Percentiles rank a stretch among this genome's conserved stretches.
phyloP scores from a whole-genome alignment of 495 filamentous ascomycete genomes.

The Bacidia rubella region DNA sequence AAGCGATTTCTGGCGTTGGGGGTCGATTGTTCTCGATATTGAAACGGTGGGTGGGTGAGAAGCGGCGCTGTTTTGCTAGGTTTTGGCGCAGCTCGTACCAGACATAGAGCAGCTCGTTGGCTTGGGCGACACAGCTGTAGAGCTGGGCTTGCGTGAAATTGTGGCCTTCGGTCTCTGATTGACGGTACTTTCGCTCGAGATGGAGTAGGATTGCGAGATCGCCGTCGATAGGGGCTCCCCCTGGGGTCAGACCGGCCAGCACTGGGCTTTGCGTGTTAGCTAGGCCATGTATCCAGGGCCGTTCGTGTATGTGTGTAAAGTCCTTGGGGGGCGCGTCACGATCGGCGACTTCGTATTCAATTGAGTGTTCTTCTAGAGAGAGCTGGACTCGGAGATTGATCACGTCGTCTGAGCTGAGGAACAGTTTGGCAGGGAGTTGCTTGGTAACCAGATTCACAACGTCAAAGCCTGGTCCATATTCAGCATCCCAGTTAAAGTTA shows the following conservation, averaged over 20 bases:
- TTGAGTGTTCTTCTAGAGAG: constrained; percentile 43
- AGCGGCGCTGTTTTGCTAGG: not conserved
- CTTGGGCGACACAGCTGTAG: constrained; percentile 27
- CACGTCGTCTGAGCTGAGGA: constrained; percentile 37
- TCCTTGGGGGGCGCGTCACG: constrained; percentile 7
- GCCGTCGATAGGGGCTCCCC: constrained; percentile 31
- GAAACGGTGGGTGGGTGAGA: constrained; percentile 8
- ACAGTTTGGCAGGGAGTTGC: constrained; percentile 32
- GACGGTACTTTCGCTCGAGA: constrained; percentile 36
- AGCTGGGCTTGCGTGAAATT: constrained; percentile 22
- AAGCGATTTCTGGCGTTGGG: constrained; percentile 5
- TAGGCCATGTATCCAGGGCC: constrained; percentile 18
- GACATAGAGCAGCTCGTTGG: constrained; percentile 23
- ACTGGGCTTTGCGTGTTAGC: constrained; percentile 23
- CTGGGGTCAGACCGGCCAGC: constrained; percentile 40
- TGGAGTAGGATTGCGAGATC: constrained; percentile 40
- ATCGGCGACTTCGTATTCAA: constrained; percentile 33
- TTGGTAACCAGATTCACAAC: constrained; percentile 58
- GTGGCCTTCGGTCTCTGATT: constrained; percentile 2
- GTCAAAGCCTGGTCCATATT: constrained; percentile 76
- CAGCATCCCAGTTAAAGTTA: constrained; percentile 63
- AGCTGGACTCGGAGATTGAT: constrained; percentile 45
- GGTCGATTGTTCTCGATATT: constrained; percentile 9
- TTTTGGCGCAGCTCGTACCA: constrained; percentile 23
- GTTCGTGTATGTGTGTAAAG: constrained; percentile 3